phyloP scores from a whole-genome alignment of 495 filamentous ascomycete genomes.

The Neurospora sp. region DNA sequence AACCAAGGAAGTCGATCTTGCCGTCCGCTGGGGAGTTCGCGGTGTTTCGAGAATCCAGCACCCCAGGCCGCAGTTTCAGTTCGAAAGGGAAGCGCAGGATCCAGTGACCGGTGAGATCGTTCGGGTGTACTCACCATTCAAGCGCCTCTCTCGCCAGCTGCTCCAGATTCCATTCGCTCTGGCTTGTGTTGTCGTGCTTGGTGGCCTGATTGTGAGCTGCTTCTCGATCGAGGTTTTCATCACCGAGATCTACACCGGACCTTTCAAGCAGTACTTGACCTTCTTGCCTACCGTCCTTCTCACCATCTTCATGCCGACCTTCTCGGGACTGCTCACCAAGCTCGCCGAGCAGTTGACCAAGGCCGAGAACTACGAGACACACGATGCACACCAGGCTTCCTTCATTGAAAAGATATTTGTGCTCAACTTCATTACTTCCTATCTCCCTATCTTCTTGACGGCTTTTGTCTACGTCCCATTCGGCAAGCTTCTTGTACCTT shows the following conservation, averaged over 20 bases:
- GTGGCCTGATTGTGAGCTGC: constrained; percentile 72
- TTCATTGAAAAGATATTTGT: constrained; percentile 88
- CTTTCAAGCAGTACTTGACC: constrained; percentile 71
- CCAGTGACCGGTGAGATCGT: constrained; percentile 76
- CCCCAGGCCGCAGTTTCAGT: constrained; percentile 65
- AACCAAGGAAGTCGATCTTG: constrained; percentile 81
- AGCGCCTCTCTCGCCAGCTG: constrained; percentile 67
- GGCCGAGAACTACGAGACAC: constrained; percentile 86
- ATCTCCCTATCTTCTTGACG: constrained; percentile 82
- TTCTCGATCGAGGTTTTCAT: constrained; percentile 97
- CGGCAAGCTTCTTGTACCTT: constrained; percentile 73
- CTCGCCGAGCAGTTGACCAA: constrained; percentile 74
- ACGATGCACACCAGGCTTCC: constrained; percentile 62
- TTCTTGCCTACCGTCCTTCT: constrained; percentile 84
- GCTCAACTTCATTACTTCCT: constrained; percentile 95
- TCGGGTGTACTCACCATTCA: constrained; percentile 66
- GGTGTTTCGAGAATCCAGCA: constrained; percentile 75
- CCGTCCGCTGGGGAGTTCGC: constrained; percentile 84
- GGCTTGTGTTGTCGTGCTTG: constrained; percentile 56
- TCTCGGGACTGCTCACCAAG: constrained; percentile 63
- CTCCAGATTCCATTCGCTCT: constrained; percentile 86
- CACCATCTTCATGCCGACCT: constrained; percentile 67
- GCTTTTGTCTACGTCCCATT: constrained; percentile 97
- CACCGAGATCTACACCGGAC: constrained; percentile 85
- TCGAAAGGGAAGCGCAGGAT: constrained; percentile 66